A percentile compares a stretch with the other conserved stretches of the same genome.
Conservation (phyloP, 305 asterid genomes). For the Fraxinus dipetala region DNA sequence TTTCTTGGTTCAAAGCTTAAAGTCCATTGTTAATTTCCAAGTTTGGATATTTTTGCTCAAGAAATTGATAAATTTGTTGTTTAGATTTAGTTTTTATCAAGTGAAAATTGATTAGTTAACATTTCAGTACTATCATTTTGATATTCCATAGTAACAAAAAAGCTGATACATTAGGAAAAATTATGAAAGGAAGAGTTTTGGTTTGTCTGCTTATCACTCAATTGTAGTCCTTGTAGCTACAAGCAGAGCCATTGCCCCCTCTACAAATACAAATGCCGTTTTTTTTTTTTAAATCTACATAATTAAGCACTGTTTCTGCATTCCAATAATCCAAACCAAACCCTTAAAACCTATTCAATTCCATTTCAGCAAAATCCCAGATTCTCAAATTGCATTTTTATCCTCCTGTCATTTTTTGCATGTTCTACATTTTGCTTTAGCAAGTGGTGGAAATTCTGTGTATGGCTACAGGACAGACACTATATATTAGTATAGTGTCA, state of each 20-base stretch:
- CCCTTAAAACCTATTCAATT: neutral
- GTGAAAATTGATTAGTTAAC: constrained; percentile 13
- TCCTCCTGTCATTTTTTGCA: neutral
- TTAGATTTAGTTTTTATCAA: constrained; percentile 12
- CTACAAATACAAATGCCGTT: neutral
- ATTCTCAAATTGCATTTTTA: neutral
- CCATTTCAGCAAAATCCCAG: neutral
- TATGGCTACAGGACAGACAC: neutral
- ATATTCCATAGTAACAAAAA: neutral
- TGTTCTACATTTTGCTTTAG: neutral
- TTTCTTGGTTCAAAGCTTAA: neutral
- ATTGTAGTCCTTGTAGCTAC: too few relatives aligned
- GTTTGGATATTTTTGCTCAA: neutral
- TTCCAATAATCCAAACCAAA: neutral
- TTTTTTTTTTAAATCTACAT: neutral
- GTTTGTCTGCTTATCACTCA: constrained; percentile 1
- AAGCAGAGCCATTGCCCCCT: neutral
- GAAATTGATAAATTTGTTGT: constrained; percentile 2
- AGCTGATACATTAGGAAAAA: neutral
- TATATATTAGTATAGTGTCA: neutral
- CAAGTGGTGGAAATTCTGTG: neutral
- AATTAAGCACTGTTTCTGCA: neutral
- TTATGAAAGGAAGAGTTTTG: neutral
- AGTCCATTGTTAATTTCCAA: neutral
- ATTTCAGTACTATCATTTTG: constrained; percentile 14